Base-by-base conservation (phyloP, 176 grass and related monocot genomes). In the Rhipidocladum racemiflorum region DNA sequence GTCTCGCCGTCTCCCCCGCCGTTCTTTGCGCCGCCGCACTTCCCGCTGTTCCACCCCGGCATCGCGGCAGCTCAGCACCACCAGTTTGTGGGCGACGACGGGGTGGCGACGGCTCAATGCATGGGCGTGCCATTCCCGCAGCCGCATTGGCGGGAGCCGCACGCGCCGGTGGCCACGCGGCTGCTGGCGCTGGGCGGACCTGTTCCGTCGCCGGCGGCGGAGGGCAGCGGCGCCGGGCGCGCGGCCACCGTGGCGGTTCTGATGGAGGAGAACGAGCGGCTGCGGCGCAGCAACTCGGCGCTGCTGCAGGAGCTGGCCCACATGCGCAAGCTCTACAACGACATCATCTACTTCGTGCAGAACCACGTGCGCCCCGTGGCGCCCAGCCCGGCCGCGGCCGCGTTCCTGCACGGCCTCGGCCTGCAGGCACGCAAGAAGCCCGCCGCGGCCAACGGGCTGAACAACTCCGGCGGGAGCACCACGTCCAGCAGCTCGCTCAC, bases 261-360 rank as follows among this genome's bases (percentile, higher is more conserved):
- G 76, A 85, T 92, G 88, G 92, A 98, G 43, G 95, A 98, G 82
- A 98, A 98, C 65, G 95, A 98, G 77, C 85, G 88, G 78, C 85
- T 98, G 34, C 84, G 90, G 59, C 90, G 92, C 39, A 91, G 85
- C 84, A 98, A 98, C 85, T 75, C 84, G 64, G 79, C 95, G 17
- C 79, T 98, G 84, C 67, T 95, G 39, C 91, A 94, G 54, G 95
- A 98, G 89, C 90, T 98, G 20, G 82, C 75, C 5, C 95, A 98
- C 84, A 98, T 98, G 95, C 91, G 95, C 51, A 98, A 95, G 90
- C 92, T 98, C 32, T 98, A 98, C 86, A 98, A 95, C 87, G 95
- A 98, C 86, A 98, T 98, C 86, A 98, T 98, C 80, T 98, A 98
- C 95, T 98, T 98, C 67, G 92, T 98, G 61, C 95, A 95, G 86